A percentile compares a stretch with the other conserved stretches of the same genome.
phyloP scores from a whole-genome alignment of 2,329 filamentous ascomycete genomes.

The Lecanicillium sp. region DNA sequence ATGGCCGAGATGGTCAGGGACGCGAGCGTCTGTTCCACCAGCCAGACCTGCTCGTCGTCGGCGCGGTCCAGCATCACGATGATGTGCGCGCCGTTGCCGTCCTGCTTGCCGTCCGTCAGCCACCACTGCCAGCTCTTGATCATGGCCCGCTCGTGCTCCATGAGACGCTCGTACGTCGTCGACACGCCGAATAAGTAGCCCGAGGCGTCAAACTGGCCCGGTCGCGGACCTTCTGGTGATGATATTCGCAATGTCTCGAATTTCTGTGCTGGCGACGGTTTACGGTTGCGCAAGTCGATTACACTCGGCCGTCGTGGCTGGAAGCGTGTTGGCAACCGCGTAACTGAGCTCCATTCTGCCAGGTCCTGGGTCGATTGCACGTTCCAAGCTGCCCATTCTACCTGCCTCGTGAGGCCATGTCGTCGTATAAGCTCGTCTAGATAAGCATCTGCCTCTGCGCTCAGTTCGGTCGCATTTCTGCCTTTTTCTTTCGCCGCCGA shows the following conservation, averaged over 20 bases:
- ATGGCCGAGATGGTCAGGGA: slow-evolving; percentile 34
- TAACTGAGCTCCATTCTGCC: slow-evolving; percentile 1
- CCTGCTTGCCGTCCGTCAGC: slow-evolving; percentile 36
- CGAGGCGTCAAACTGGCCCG: slow-evolving; percentile 33
- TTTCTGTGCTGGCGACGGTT: background rate
- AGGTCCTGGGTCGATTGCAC: background rate
- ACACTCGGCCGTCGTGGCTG: background rate
- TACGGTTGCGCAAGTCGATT: background rate
- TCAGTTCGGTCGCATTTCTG: background rate
- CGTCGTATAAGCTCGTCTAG: background rate
- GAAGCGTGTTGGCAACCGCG: background rate
- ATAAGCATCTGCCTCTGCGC: background rate
- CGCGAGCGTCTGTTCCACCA: slow-evolving; percentile 26
- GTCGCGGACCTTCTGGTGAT: slow-evolving; percentile 24
- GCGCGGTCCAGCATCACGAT: slow-evolving; percentile 37
- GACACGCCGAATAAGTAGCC: slow-evolving; percentile 38
- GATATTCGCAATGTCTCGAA: slow-evolving; percentile 26
- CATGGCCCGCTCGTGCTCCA: slow-evolving; percentile 32
- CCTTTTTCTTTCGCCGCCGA: background rate
- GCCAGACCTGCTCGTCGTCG: slow-evolving; percentile 25
- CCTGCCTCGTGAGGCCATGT: background rate
- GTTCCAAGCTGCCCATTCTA: slow-evolving; percentile 11
- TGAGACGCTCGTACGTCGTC: slow-evolving; percentile 36
- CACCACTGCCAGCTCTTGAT: slow-evolving; percentile 39
- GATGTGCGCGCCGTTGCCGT: slow-evolving; percentile 38